Conservation (phyloP, 768 basidiomycete genomes). For the Trametes punicea region DNA sequence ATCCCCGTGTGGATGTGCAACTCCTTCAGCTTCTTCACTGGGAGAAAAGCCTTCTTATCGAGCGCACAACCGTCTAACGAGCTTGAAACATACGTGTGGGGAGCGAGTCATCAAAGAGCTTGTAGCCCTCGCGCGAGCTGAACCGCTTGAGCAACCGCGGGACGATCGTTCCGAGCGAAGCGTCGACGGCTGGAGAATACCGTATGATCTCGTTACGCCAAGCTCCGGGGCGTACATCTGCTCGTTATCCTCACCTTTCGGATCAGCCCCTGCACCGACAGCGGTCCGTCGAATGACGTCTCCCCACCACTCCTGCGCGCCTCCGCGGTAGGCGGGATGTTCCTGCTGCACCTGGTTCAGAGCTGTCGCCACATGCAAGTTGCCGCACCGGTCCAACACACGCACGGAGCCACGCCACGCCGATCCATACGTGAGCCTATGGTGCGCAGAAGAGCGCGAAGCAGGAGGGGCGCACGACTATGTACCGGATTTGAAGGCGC, state of each 20-base stretch:
- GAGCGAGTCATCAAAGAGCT: conserved; percentile 50
- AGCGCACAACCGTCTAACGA: neutral
- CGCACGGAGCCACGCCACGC: neutral
- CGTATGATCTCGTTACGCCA: neutral
- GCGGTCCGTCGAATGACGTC: conserved; percentile 75
- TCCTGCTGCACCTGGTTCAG: conserved; percentile 52
- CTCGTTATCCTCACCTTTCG: conserved; percentile 39
- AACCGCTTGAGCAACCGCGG: conserved; percentile 62
- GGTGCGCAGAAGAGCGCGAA: neutral
- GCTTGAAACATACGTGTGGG: conserved; percentile 39
- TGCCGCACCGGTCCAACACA: neutral
- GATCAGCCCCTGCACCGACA: conserved; percentile 67
- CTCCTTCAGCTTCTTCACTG: conserved; percentile 46
- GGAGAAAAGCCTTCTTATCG: neutral
- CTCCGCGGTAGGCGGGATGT: conserved; percentile 55
- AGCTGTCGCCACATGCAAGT: conserved; percentile 28
- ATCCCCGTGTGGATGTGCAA: conserved; percentile 52
- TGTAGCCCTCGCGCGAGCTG: conserved; percentile 68
- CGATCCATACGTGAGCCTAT: neutral
- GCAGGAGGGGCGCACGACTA: neutral
- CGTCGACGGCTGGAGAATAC: conserved; percentile 47
- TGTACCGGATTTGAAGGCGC: conserved; percentile 59
- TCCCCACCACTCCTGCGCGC: conserved; percentile 67
- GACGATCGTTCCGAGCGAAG: conserved; percentile 53
- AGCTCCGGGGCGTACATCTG: too few relatives aligned